Base-by-base conservation (phyloP, 2,329 filamentous ascomycete species). In the Arthrobotrys sphaeroides region DNA sequence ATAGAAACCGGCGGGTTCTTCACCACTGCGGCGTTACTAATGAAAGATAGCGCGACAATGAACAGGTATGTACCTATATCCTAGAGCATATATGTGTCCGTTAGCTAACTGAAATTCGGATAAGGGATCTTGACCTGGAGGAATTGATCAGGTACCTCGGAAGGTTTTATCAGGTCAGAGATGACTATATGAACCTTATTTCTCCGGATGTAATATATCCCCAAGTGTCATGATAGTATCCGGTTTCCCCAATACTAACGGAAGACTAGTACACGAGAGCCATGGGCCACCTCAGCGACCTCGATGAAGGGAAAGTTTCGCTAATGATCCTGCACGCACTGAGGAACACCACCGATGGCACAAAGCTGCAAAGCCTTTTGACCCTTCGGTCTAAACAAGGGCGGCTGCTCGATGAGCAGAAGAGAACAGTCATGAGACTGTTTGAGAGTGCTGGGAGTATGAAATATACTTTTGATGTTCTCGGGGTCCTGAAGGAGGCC, bases 271-370 rank as follows among this genome's bases (percentile, higher is more conserved):
- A 60, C 16, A 31, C 20, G 1, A 60, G 43, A 31, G 5, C 55
- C 4, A 60, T 43, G 43, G 55, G 55, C n/a, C n/a, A 42, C 13
- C 36, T 60, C 9, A 43, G 36, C 36, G 55, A 60, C 20, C 55
- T 60, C 5, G 55, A 60, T n/a, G 55, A 60, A 43, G 55, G 55
- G 10, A 60, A 60, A 43, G 42, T 43, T 20, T 60, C 55, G 16
- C 6, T 43, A 6, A 43, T 43, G 16, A 20, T 60, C 38, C 42
- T 60, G 4, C 55, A 60, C 6, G 36, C 55, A 2, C 20, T 60
- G 18, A 42, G 31, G 5, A 43, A 60, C 20, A 60, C 5, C 13
- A 43, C 28, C 7, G 51, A 40, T 24, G 55, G 24, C 10, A 60
- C 33, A 1, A 26, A 43, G 31, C 16, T 60, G 5, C 26, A 43